Percentiles rank a stretch among this genome's conserved stretches.
Evolutionary conservation across 352 stramenopile species (phyloP).

Genomic region (Phytophthora constricta): DNA sequence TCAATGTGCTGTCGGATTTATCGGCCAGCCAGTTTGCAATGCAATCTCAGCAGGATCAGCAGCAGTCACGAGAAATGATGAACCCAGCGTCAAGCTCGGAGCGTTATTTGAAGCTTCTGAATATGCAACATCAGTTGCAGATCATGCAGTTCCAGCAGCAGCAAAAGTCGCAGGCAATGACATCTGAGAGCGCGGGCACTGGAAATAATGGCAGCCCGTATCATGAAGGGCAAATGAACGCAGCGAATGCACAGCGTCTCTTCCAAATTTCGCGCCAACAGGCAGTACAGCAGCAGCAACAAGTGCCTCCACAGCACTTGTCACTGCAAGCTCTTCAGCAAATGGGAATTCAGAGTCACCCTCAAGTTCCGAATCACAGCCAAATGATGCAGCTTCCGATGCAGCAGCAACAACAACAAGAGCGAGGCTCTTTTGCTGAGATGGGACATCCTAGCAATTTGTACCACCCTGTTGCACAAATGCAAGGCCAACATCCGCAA

Average conservation of each 20-base stretch:
- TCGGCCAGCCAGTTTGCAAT: conserved; percentile 51
- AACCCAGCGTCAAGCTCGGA: conserved; percentile 62
- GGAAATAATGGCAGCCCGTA: conserved; percentile 50
- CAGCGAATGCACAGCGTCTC: conserved; percentile 44
- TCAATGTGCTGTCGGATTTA: conserved; percentile 41
- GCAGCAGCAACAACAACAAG: conserved; percentile 51
- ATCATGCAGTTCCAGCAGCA: conserved; percentile 89
- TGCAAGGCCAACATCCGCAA: conserved; percentile 47
- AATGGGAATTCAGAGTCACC: conserved; percentile 42
- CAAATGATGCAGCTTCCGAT: conserved; percentile 70
- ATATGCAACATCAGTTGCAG: conserved; percentile 88
- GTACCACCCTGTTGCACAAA: conserved; percentile 61
- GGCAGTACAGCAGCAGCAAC: conserved; percentile 17
- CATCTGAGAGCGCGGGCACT: conserved; percentile 30
- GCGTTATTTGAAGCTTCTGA: conserved; percentile 84
- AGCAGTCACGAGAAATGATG: conserved; percentile 53
- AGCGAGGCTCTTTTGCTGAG: conserved; percentile 47
- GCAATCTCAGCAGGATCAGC: conserved; percentile 34
- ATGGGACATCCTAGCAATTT: conserved; percentile 48
- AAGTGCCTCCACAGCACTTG: conserved; percentile 45
- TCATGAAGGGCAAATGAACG: conserved; percentile 56
- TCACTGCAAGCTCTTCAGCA: conserved; percentile 73
- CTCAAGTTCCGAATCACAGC: conserved; percentile 51
- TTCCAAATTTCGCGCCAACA: conserved; percentile 49
- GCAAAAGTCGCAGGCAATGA: conserved; percentile 48